Evolutionary conservation across 306 rosid species (phyloP).

Genomic region (Glycine tomentella): DNA sequence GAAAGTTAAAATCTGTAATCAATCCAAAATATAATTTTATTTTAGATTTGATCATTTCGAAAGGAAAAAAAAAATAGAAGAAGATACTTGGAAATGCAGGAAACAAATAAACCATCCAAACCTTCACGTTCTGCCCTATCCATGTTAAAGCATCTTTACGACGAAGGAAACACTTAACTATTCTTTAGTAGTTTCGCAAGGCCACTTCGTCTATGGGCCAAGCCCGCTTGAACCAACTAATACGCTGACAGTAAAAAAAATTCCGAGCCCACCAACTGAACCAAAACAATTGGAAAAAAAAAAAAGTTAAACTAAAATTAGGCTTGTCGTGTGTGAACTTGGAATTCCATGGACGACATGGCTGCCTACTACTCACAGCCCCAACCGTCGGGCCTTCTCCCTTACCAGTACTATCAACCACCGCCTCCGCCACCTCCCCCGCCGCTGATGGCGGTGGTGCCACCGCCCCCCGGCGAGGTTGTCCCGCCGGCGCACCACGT

Average conservation of each 20-base stretch:
- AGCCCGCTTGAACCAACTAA: not conserved
- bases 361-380: constrained; percentile 75
- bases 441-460: not conserved
- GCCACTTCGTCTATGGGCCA: not conserved
- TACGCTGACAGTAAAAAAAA: not conserved
- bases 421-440: constrained; percentile 54
- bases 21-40: no score
- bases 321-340: constrained; percentile 40
- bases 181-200: no score
- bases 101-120: no score
- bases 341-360: constrained; percentile 76
- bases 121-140: no score
- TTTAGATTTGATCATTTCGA: no score
- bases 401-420: constrained; percentile 71
- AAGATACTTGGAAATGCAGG: no score
- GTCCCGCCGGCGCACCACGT: constrained; percentile 50
- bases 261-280: not conserved
- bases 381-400: constrained; percentile 55
- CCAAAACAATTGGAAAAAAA: no score
- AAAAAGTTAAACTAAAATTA: constrained; percentile 19
- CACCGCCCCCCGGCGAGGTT: constrained; percentile 56
- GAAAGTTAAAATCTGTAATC: no score
- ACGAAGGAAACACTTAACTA: no score
- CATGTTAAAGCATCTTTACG: no score
- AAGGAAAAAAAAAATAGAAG: no score